Evolutionary conservation across 2,329 filamentous ascomycete genomes (phyloP), one percentile per base, ranked within the genome.

Genomic region (Penicillium sp.): DNA sequence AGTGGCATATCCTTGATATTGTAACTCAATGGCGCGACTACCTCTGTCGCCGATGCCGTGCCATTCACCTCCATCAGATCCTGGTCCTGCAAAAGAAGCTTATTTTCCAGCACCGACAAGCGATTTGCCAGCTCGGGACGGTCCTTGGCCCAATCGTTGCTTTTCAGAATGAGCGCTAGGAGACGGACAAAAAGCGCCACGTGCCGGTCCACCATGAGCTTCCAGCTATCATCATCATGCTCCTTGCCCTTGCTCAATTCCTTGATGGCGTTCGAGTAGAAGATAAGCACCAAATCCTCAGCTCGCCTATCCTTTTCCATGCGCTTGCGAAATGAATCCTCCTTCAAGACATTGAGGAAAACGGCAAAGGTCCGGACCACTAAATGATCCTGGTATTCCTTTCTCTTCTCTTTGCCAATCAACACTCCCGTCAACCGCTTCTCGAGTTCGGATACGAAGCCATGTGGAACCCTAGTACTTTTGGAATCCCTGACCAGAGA

Each of bases 1-100:
- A 95, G 76, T 25, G 82, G 82, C 92, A 98, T 98, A 60, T 98
- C 92, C 65, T 92, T 95, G 59, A 96, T 83, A 63, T 95, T 86
- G 63, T 95, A 86, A 57, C 80, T 92, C 41, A 93, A 70, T 8
- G 90, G 88, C 2, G 88, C 78, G 39, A 85, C 75, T 14, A 90
- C 84, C 62, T 95, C 90, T 47, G 92, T 75, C 6, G 82, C 84
- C 32, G 77, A 77, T 23, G 50, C 47, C 14, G 79, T 66, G 10
- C 79, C 73, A 75, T 69, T 50, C 54, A 73, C 50, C 76, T 81
- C 73, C 31, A 80, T 79, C 35, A 98, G 73, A 59, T 96, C 88
- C 64, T 95, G 87, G 55, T 96, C 90, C 62, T 95, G 92, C 35
- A 86, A 84, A 47, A 98, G 75, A 39, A 98, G 76, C 69, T 96